phyloP scores from a whole-genome alignment of 495 filamentous ascomycete genomes.

The Penicillium simplicissimum region DNA sequence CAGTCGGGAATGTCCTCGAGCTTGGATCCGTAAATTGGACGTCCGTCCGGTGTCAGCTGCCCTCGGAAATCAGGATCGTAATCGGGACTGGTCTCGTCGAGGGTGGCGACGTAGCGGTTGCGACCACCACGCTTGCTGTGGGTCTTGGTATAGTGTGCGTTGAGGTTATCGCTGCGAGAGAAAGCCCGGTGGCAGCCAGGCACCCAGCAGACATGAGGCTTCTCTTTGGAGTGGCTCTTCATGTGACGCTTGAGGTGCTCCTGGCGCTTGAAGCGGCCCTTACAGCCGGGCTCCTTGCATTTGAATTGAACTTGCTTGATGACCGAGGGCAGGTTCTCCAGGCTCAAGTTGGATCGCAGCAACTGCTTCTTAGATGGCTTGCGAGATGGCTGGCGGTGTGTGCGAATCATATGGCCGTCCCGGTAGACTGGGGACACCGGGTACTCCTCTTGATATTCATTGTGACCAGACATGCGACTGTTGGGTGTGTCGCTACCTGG shows the following conservation, averaged over 20 bases:
- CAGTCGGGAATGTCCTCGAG: constrained; percentile 42
- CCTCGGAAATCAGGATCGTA: constrained; percentile 50
- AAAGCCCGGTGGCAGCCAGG: constrained; percentile 48
- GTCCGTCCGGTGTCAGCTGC: constrained; percentile 45
- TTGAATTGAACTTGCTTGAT: constrained; percentile 50
- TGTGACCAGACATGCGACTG: constrained; percentile 40
- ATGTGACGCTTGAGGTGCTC: constrained; percentile 68
- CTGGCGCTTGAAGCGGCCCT: constrained; percentile 57
- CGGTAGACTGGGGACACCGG: constrained; percentile 41
- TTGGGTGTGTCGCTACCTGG: constrained; percentile 41
- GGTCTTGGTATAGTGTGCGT: constrained; percentile 51
- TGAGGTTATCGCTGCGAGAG: constrained; percentile 51
- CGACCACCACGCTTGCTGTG: constrained; percentile 52
- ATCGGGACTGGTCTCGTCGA: constrained; percentile 47
- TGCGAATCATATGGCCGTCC: constrained; percentile 33
- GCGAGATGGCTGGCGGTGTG: constrained; percentile 37
- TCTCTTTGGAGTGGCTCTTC: constrained; percentile 58
- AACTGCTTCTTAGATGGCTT: constrained; percentile 44
- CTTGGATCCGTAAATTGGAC: constrained; percentile 44
- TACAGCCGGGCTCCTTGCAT: constrained; percentile 51
- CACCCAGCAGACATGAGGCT: constrained; percentile 52
- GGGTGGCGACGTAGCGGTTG: constrained; percentile 49
- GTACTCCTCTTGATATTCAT: constrained; percentile 44
- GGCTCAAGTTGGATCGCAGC: constrained; percentile 39
- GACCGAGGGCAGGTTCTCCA: constrained; percentile 44